These are phyloP conservation scores for Solanum clarkiae DNA, from an alignment of 257 asterid genomes.

Conservation along the genomic window DNA sequence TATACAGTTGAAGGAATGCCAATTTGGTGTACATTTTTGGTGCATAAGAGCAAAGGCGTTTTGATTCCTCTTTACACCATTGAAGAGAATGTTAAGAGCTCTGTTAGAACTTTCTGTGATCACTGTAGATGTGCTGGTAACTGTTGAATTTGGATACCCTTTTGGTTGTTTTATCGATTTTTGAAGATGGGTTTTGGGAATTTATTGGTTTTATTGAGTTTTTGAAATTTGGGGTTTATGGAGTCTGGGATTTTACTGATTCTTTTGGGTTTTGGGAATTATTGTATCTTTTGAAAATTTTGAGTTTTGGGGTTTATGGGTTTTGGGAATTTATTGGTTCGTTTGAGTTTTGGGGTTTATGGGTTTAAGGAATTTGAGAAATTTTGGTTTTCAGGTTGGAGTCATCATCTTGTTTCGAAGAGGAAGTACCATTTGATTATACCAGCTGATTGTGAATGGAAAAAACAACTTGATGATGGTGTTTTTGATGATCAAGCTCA, in stretches of 20 bases:
- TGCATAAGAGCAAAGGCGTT: slow-evolving; percentile 48
- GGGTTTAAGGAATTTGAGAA: not conserved
- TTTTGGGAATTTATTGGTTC: not conserved
- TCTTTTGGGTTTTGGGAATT: not conserved
- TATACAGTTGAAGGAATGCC: slow-evolving; percentile 46
- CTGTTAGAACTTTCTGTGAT: slow-evolving; percentile 53
- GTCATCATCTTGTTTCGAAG: slow-evolving; percentile 71
- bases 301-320: not conserved
- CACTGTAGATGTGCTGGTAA: slow-evolving; percentile 71
- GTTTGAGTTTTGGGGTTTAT: not conserved
- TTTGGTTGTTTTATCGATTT: not conserved
- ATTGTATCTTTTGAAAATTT: not conserved
- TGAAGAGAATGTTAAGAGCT: slow-evolving; percentile 49
- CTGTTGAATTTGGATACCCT: not conserved
- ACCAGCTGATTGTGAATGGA: slow-evolving; percentile 66
- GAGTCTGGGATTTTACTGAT: not conserved
- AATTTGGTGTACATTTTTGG: slow-evolving; percentile 60
- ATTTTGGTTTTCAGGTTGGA: slow-evolving; percentile 52
- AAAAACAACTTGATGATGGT: slow-evolving; percentile 38
- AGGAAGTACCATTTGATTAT: slow-evolving; percentile 83
- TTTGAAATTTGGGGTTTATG: not conserved
- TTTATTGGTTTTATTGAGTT: not conserved
- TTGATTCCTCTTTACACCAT: slow-evolving; percentile 68
- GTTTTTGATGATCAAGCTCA: slow-evolving; percentile 51
- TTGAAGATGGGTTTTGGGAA: not conserved